These are phyloP conservation scores for Dalbergia cochinchinensis DNA, from an alignment of 306 rosid genomes.

Conservation along the genomic window DNA sequence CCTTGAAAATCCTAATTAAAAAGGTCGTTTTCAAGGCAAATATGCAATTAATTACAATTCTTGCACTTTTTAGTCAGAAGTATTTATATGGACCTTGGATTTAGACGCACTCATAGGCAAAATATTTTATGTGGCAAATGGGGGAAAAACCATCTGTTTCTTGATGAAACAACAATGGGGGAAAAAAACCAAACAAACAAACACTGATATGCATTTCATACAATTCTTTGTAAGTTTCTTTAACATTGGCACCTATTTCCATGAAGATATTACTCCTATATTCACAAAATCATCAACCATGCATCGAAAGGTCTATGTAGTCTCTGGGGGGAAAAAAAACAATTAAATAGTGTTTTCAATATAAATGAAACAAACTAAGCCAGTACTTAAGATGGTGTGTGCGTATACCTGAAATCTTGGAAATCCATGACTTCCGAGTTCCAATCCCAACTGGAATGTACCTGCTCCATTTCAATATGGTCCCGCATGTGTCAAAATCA, in stretches of 20 bases:
- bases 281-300: too few relatives aligned
- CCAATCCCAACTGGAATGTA: constrained; percentile 23
- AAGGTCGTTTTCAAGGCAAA: constrained; percentile 33
- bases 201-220: too few relatives aligned
- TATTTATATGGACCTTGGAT: too few relatives aligned
- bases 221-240: too few relatives aligned
- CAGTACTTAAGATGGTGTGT: not conserved
- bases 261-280: not conserved
- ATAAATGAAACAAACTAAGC: not conserved
- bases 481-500: constrained; percentile 38
- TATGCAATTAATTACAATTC: not conserved
- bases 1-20: not conserved
- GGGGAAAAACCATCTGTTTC: too few relatives aligned
- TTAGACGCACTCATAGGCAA: too few relatives aligned
- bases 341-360: too few relatives aligned
- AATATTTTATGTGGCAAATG: too few relatives aligned
- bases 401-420: constrained; percentile 20
- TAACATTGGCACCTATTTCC: too few relatives aligned
- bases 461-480: constrained; percentile 39
- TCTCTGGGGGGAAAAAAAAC: too few relatives aligned
- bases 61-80: not conserved
- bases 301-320: too few relatives aligned
- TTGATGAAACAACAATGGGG: not conserved
- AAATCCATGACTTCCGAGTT: constrained; percentile 6
- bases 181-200: too few relatives aligned